Evolutionary conservation across 805 yeast genomes (phyloP), one percentile per base, ranked within the genome.

Genomic region (Saccharomycopsis vini): DNA sequence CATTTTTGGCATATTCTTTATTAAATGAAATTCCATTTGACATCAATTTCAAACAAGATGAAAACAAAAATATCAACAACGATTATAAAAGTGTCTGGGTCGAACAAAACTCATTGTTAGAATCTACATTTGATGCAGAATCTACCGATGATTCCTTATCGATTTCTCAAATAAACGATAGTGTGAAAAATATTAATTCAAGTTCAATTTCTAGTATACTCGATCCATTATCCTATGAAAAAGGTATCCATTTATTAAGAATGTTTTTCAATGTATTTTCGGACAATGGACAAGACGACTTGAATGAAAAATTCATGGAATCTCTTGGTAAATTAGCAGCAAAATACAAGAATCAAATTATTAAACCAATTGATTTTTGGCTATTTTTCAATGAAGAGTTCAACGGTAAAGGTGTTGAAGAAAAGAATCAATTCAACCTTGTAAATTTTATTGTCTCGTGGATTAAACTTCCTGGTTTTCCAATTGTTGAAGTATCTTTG

Each of bases 391-490:
- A 36, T 29, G 23, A 30, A n/a, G 59, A 58, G 22, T 54, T 69
- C 40, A 58, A 62, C 54, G 50, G 64, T 36, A 29, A 36, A 10
- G 35, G 42, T n/a, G 19, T n/a, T 16, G 16, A 16, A 15, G 44
- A 33, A 40, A 34, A 40, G 31, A 28, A 35, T 23, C 21, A 29
- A 15, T 54, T 66, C 36, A 79, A 77, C 52, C 52, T 77, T n/a
- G 59, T 69, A 19, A 62, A 70, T 0, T 73, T 79, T 42, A 62
- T 72, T 49, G 70, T 73, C 49, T 71, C 84, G 1, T 81, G 87
- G 88, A 60, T 72, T 2, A 68, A 74, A 53, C 58, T 69, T 12
- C 68, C 79, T 0, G 88, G 89, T 1, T 71, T 62, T 42, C 87
- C 89, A 4, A 56, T 74, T 2, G 53, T 81, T 5, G 52, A 57